Conservation (phyloP, 169 alveolate species). For the Cryptosporidium meleagridis region DNA sequence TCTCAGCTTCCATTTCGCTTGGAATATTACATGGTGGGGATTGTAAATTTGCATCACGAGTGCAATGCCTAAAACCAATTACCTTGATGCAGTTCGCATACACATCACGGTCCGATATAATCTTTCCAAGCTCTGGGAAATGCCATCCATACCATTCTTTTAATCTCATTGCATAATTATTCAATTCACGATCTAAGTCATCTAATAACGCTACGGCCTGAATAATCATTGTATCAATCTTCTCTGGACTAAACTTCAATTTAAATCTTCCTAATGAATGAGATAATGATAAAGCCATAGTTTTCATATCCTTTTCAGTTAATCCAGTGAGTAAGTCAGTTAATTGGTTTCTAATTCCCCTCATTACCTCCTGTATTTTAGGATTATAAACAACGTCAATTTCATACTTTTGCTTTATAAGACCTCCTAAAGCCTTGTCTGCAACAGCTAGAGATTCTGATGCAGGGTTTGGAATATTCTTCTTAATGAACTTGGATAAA, state of each 20-base stretch:
- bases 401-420: conserved; percentile 87
- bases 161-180: conserved; percentile 99
- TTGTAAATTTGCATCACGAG: conserved; percentile 81
- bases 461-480: conserved; percentile 86
- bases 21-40: conserved; percentile 85
- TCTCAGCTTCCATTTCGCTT: conserved; percentile 94
- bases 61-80: conserved; percentile 91
- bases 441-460: conserved; percentile 78
- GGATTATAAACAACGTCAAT: conserved; percentile 85
- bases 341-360: conserved; percentile 88
- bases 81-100: conserved; percentile 91
- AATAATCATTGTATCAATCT: conserved; percentile 98
- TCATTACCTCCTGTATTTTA: conserved; percentile 86
- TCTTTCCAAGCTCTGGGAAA: conserved; percentile 99
- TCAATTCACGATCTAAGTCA: conserved; percentile 97
- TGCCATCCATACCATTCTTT: conserved; percentile 99
- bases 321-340: conserved; percentile 87
- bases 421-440: conserved; percentile 89
- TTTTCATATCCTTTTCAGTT: conserved; percentile 85
- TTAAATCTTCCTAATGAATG: conserved; percentile 94
- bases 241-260: conserved; percentile 98
- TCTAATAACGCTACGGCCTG: conserved; percentile 98
- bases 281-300: conserved; percentile 91
- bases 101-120: conserved; percentile 92
- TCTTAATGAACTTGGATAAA: conserved; percentile 93